phyloP scores from a whole-genome alignment of 768 basidiomycete species.

The Leccinum imitatum region DNA sequence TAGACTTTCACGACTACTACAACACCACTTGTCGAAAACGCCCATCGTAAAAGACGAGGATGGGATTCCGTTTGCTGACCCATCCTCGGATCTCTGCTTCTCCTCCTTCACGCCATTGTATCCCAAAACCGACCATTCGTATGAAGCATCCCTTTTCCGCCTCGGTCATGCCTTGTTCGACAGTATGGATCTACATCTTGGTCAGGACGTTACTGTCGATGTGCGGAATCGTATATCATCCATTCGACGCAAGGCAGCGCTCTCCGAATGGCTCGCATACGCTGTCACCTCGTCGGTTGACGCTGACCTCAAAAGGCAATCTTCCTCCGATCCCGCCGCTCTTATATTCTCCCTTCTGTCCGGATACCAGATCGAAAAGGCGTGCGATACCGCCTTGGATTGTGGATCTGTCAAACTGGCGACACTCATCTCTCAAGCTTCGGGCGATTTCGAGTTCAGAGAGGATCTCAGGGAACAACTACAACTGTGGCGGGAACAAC shows the following conservation, averaged over 20 bases:
- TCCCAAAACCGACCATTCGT: slow-evolving; percentile 64
- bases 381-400: slow-evolving; percentile 71
- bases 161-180: slow-evolving; percentile 90
- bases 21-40: slow-evolving; percentile 75
- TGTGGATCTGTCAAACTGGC: slow-evolving; percentile 82
- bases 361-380: slow-evolving; percentile 85
- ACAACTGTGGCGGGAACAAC: slow-evolving; percentile 78
- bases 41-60: slow-evolving; percentile 69
- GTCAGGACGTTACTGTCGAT: slow-evolving; percentile 52
- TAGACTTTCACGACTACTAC: slow-evolving; percentile 62
- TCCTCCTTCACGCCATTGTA: slow-evolving; percentile 74
- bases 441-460: slow-evolving; percentile 72
- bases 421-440: slow-evolving; percentile 84
- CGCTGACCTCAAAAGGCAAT: slow-evolving; percentile 56
- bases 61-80: slow-evolving; percentile 67
- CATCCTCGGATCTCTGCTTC: slow-evolving; percentile 67
- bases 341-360: slow-evolving; percentile 77
- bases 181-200: slow-evolving; percentile 65
- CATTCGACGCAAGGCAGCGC: slow-evolving; percentile 71
- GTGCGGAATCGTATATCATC: slow-evolving; percentile 58
- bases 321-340: slow-evolving; percentile 44
- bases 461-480: slow-evolving; percentile 75
- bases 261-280: slow-evolving; percentile 84
- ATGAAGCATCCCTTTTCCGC: slow-evolving; percentile 82
- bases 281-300: slow-evolving; percentile 73